Percentiles rank a stretch among this genome's conserved stretches.
phyloP scores from a whole-genome alignment of 2,329 filamentous ascomycete genomes.

The Hirsutella minnesotensis region DNA sequence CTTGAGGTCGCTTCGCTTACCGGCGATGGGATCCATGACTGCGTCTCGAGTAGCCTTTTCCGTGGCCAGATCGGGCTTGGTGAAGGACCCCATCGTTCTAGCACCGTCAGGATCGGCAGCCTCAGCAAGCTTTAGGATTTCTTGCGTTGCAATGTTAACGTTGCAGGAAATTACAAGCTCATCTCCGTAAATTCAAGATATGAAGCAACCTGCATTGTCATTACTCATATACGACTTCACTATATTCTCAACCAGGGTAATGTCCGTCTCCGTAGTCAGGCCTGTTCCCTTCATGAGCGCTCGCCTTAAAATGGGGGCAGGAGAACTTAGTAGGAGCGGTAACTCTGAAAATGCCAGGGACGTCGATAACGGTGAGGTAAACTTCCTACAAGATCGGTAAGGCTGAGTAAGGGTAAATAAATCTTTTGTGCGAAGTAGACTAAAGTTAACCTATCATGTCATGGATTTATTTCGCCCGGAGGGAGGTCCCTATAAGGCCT shows the following conservation, averaged over 20 bases:
- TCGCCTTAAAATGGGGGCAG: too few species aligned
- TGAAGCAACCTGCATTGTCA: constrained; percentile 9
- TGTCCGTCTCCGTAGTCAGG: constrained; percentile 31
- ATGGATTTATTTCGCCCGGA: too few species aligned
- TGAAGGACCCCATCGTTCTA: constrained; percentile 37
- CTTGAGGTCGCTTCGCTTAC: constrained; percentile 26
- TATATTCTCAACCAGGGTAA: constrained; percentile 31
- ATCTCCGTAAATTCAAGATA: neutral
- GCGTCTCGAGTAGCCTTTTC: constrained; percentile 26
- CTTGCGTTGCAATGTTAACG: constrained; percentile 27
- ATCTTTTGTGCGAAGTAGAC: too few species aligned
- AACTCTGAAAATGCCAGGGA: too few species aligned
- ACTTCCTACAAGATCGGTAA: too few species aligned
- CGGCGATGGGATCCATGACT: constrained; percentile 27
- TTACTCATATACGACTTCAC: constrained; percentile 34
- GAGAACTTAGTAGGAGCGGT: too few species aligned
- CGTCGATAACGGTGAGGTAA: too few species aligned
- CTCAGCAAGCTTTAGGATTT: constrained; percentile 24
- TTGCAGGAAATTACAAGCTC: constrained; percentile 31
- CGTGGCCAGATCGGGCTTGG: constrained; percentile 45
- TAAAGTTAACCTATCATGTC: too few species aligned
- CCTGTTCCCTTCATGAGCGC: too few species aligned
- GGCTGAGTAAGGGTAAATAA: too few species aligned
- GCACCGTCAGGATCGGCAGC: constrained; percentile 25
- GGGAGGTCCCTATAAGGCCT: too few species aligned